Evolutionary conservation across 2,329 filamentous ascomycete species (phyloP).

Genomic region (Trichocomaceae sp.): DNA sequence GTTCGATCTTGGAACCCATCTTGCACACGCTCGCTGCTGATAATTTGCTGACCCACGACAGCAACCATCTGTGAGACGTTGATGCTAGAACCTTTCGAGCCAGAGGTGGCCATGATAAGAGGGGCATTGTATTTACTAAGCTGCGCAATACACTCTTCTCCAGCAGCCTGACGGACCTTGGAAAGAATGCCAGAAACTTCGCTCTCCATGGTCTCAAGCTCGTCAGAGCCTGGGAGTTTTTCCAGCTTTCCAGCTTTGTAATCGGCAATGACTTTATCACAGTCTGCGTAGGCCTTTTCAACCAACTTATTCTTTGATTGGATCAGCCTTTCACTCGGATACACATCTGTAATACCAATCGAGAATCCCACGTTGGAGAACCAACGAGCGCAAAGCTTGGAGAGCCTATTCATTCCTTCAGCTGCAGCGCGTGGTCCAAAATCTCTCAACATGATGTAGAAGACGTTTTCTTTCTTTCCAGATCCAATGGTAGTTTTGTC

Average conservation of each 20-base stretch:
- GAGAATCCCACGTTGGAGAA: constrained; percentile 91
- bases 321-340: constrained; percentile 65
- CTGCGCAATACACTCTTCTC: constrained; percentile 82
- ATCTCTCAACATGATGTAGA: constrained; percentile 93
- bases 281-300: constrained; percentile 68
- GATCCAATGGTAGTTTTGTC: constrained; percentile 96
- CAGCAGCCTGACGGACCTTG: constrained; percentile 83
- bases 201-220: constrained; percentile 88
- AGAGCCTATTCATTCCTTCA: constrained; percentile 85
- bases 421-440: constrained; percentile 86
- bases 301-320: constrained; percentile 70
- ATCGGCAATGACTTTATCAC: constrained; percentile 72
- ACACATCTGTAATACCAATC: constrained; percentile 92
- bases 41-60: constrained; percentile 95
- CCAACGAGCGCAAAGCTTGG: constrained; percentile 81
- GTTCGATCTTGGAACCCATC: constrained; percentile 96
- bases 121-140: constrained; percentile 88
- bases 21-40: constrained; percentile 81
- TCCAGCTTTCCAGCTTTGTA: constrained; percentile 76
- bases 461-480: constrained; percentile 96
- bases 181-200: constrained; percentile 84
- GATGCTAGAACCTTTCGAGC: constrained; percentile 93
- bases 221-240: constrained; percentile 81
- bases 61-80: constrained; percentile 99
- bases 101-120: constrained; percentile 93